Evolutionary conservation across 495 filamentous ascomycete genomes (phyloP), one percentile per base, ranked within the genome.

Genomic region (Thozetella sp.): DNA sequence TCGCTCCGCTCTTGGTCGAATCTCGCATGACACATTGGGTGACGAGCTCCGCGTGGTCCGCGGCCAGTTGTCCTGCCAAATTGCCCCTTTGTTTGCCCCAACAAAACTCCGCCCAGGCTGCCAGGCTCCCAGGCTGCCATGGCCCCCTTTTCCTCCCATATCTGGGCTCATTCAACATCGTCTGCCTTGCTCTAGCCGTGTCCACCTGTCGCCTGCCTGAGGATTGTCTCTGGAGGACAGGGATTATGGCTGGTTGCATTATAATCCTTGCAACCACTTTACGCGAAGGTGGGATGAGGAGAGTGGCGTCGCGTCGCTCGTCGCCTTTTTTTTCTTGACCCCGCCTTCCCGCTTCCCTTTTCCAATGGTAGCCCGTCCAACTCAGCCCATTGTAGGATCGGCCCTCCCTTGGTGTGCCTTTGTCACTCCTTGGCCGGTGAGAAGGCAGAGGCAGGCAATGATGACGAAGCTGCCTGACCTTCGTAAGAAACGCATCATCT

Each of bases 221-320:
- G 43, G 43, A 48, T 48, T 10, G 11, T n/a, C 43, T n/a, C 43
- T n/a, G 43, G 3, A 10, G 20, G 43, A 19, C 43, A 48, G 43
- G 43, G 43, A 56, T 26, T 26, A 24, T 52, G 3, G n/a, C 30
- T n/a, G n/a, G n/a, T n/a, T n/a, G n/a, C n/a, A n/a, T n/a, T n/a
- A n/a, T n/a, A n/a, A n/a, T n/a, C n/a, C n/a, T n/a, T n/a, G n/a
- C 60, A 72, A 72, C 61, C 69, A 72, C 69, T 70, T 70, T 68
- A 72, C 69, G 65, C 69, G 69, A 64, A n/a, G n/a, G n/a, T n/a
- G n/a, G n/a, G n/a, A n/a, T n/a, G 59, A 57, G 61, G 59, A 64
- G 60, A 64, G 56, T 60, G 60, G 52, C 57, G 56, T 53, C 63
- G 65, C 62, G 65, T 68, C 65, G 52, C 43, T 58, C 40, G 51